Evolutionary conservation across 257 asterid genomes (phyloP).

Genomic region (Solanum pinnatisectum): DNA sequence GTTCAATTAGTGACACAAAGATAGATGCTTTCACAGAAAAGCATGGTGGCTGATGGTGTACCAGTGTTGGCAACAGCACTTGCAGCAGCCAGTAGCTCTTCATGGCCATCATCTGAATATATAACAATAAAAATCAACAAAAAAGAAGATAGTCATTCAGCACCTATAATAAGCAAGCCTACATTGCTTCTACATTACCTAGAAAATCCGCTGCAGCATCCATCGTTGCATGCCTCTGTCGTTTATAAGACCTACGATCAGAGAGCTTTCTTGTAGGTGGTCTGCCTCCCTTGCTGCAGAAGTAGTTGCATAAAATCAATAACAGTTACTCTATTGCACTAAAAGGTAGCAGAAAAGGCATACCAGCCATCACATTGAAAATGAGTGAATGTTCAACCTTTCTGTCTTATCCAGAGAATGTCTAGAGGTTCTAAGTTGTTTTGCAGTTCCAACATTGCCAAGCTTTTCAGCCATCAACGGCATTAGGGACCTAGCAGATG

Average conservation of each 20-base stretch:
- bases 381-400: conserved; percentile 34
- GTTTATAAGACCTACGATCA: conserved; percentile 73
- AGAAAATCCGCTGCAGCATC: conserved; percentile 59
- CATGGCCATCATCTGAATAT: conserved; percentile 71
- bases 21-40: not conserved
- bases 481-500: conserved; percentile 62
- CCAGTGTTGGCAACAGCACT: conserved; percentile 71
- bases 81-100: conserved; percentile 88
- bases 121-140: conserved; percentile 1
- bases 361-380: not conserved
- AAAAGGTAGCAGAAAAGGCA: not conserved
- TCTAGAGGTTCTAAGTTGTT: conserved; percentile 80
- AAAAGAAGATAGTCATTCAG: not conserved
- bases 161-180: not conserved
- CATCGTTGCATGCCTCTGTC: conserved; percentile 59
- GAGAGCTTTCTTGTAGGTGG: conserved; percentile 80
- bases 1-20: conserved; percentile 14
- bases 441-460: conserved; percentile 69
- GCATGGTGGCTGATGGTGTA: conserved; percentile 18
- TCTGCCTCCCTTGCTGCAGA: conserved; percentile 71
- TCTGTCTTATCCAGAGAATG: conserved; percentile 67
- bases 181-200: conserved; percentile 27
- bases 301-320: conserved; percentile 15
- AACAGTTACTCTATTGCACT: not conserved
- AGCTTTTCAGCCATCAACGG: conserved; percentile 59